Conservation (phyloP, 2,329 filamentous ascomycete genomes). For the Clonostachys rhizophaga region DNA sequence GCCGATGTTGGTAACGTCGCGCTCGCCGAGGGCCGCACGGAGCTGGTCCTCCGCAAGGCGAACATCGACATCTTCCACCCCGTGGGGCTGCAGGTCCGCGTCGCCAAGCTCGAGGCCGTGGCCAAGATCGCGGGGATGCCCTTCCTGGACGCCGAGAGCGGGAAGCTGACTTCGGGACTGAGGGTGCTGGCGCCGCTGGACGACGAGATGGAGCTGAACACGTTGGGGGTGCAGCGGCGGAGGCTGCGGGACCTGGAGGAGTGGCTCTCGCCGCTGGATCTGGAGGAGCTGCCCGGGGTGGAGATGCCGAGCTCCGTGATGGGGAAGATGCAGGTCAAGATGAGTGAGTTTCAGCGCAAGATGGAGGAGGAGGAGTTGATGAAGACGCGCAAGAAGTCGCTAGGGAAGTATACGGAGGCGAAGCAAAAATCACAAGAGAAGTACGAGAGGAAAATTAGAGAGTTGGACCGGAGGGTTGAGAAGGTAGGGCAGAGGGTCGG, state of each 20-base stretch:
- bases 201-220: background rate
- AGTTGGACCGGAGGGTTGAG: background rate
- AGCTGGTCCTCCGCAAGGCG: slow-evolving; percentile 5
- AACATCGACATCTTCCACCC: slow-evolving; percentile 8
- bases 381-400: slow-evolving; percentile 5
- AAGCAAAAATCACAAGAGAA: background rate
- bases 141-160: slow-evolving; percentile 5
- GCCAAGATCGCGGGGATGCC: slow-evolving; percentile 9
- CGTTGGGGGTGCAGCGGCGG: slow-evolving; percentile 7
- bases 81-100: slow-evolving; percentile 5
- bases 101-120: slow-evolving; percentile 10
- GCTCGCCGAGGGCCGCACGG: slow-evolving; percentile 9
- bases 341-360: slow-evolving; percentile 6
- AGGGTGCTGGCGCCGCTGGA: slow-evolving; percentile 6
- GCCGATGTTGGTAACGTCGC: slow-evolving; percentile 4
- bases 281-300: slow-evolving; percentile 4
- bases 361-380: slow-evolving; percentile 7
- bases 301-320: background rate
- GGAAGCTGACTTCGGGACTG: slow-evolving; percentile 5
- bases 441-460: background rate
- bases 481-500: background rate
- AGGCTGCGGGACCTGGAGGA: slow-evolving; percentile 5
- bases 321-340: slow-evolving; percentile 5
- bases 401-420: background rate
- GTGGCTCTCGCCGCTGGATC: slow-evolving; percentile 8